phyloP scores from a whole-genome alignment of 768 basidiomycete genomes.

The Trametes elegans region DNA sequence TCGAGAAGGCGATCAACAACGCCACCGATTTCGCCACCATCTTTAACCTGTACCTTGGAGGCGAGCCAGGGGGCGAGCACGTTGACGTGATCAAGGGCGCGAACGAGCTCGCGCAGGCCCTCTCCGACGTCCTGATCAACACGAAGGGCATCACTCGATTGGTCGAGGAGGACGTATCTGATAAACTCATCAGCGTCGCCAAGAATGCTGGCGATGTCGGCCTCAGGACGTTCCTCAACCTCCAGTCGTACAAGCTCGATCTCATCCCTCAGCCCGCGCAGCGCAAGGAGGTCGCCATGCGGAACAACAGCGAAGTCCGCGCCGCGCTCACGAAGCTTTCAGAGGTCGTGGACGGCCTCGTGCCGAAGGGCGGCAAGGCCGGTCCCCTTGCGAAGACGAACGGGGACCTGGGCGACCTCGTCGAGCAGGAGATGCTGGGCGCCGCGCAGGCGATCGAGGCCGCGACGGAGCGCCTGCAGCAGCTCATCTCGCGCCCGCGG shows the following conservation, averaged over 20 bases:
- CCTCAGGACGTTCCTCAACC: conserved; percentile 88
- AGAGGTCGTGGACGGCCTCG: conserved; percentile 79
- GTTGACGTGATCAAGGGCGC: conserved; percentile 98
- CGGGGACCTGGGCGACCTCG: conserved; percentile 93
- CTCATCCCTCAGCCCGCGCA: conserved; percentile 64
- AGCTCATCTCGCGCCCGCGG: conserved; percentile 87
- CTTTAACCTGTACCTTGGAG: conserved; percentile 87
- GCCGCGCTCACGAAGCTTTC: conserved; percentile 80
- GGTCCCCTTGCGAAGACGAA: conserved; percentile 71
- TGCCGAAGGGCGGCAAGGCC: conserved; percentile 79
- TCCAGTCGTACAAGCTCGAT: conserved; percentile 94
- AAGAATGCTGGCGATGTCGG: conserved; percentile 86
- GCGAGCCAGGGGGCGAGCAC: conserved; percentile 87
- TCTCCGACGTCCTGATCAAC: conserved; percentile 89
- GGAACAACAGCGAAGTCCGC: conserved; percentile 87
- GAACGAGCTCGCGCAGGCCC: conserved; percentile 92
- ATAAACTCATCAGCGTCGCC: conserved; percentile 83
- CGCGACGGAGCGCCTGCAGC: conserved; percentile 86
- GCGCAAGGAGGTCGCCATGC: conserved; percentile 83
- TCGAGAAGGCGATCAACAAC: conserved; percentile 93
- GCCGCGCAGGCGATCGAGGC: conserved; percentile 92
- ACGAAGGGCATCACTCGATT: conserved; percentile 96
- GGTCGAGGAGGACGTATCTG: conserved; percentile 84
- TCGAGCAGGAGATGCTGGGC: conserved; percentile 93
- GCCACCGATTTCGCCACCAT: conserved; percentile 95